Percentiles rank a stretch among this genome's conserved stretches.
These are phyloP conservation scores for Mycena albidolilacea DNA, from an alignment of 768 basidiomycete species.

Conservation along the genomic window DNA sequence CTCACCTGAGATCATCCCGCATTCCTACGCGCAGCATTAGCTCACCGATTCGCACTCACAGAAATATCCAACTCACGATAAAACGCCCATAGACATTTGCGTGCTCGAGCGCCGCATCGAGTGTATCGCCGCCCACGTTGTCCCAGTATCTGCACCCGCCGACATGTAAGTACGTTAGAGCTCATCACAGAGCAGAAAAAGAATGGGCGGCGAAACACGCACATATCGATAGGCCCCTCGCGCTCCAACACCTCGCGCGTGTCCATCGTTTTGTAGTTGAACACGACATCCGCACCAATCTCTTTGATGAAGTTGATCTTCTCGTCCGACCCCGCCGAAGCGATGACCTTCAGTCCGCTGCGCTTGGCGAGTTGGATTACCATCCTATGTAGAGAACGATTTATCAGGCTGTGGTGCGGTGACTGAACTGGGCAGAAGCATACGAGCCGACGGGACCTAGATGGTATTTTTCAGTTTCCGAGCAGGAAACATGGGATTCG, in stretches of 20 bases:
- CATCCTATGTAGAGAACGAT: not conserved
- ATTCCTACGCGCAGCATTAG: not conserved
- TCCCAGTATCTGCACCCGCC: constrained; percentile 15
- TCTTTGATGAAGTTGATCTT: constrained; percentile 14
- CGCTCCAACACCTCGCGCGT: constrained; percentile 7
- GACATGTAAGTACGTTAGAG: too few relatives aligned
- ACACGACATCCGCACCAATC: not conserved
- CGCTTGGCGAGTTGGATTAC: constrained; percentile 17
- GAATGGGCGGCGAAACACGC: not conserved
- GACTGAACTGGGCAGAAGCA: not conserved
- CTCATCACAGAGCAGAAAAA: too few relatives aligned
- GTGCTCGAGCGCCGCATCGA: constrained; percentile 10
- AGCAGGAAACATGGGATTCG: not conserved
- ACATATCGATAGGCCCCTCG: constrained; percentile 14
- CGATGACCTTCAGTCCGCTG: constrained; percentile 6
- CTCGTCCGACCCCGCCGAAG: not conserved
- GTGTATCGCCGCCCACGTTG: constrained; percentile 3
- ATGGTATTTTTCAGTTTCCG: not conserved
- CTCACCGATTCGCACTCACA: too few relatives aligned
- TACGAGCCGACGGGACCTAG: constrained; percentile 29
- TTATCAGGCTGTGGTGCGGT: too few relatives aligned
- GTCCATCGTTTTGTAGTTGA: constrained; percentile 4
- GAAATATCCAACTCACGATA: not conserved
- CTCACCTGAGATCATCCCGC: constrained; percentile 13
- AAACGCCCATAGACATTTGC: constrained; percentile 4